phyloP scores from a whole-genome alignment of 192 early-diverging fungal genomes.

The Gonapodya prolifera region DNA sequence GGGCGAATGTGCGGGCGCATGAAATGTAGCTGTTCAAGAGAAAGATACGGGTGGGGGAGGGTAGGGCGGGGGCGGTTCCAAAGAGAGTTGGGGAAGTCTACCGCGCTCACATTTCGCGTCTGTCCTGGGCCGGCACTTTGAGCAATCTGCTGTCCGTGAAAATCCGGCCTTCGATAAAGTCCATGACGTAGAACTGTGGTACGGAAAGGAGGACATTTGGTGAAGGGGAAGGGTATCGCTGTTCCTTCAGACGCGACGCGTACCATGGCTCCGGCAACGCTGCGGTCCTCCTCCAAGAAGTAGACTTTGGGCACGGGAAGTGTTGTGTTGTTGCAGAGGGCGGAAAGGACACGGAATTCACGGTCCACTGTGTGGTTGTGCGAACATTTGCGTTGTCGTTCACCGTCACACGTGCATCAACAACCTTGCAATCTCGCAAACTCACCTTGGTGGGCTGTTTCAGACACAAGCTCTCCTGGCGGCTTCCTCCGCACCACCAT shows the following conservation, averaged over 20 bases:
- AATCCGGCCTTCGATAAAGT: neutral
- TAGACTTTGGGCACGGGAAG: constrained; percentile 1
- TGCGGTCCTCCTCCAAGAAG: neutral
- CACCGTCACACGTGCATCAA: neutral
- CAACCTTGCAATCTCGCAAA: neutral
- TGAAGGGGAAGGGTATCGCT: neutral
- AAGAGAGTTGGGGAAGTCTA: neutral
- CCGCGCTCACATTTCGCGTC: neutral
- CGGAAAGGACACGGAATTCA: neutral
- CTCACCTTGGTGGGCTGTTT: constrained; percentile 1
- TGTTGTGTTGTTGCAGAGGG: neutral
- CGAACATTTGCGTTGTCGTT: neutral
- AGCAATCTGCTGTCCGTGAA: neutral
- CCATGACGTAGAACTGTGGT: constrained; percentile 4
- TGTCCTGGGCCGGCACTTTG: neutral
- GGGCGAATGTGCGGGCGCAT: neutral
- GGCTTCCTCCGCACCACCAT: neutral
- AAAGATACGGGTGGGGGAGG: neutral
- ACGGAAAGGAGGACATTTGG: neutral
- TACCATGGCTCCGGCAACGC: neutral
- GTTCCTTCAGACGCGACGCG: neutral
- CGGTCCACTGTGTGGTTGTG: neutral
- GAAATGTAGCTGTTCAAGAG: neutral
- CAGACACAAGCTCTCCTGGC: neutral
- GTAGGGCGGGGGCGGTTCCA: neutral